Base-by-base conservation (phyloP, 2,329 filamentous ascomycete species). In the Epichloe typhina region DNA sequence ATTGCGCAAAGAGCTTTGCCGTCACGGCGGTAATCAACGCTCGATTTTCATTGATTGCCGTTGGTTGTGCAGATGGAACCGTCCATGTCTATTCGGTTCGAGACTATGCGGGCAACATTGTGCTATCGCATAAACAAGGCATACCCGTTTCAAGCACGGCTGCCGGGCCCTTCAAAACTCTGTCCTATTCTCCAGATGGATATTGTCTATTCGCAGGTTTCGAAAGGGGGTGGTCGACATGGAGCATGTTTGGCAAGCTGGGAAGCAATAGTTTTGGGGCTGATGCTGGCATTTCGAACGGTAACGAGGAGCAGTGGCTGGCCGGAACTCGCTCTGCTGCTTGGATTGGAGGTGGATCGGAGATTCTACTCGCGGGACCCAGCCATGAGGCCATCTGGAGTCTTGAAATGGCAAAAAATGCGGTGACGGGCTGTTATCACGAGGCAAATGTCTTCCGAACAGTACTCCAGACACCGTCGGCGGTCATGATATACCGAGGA, bases 151-250 rank as follows among this genome's bases (percentile, higher is more conserved):
- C 89, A 1, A 67, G 73, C 4, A 69, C 75, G 17, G 76, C 79
- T 15, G 83, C 88, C 1, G 93, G 93, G 0, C 66, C 69, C 12
- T 70, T 96, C 48, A 88, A 80, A 2, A 85, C 82, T 33, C 68
- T 98, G 56, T 81, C 71, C 53, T 98, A 95, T 70, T 96, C 93
- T 1, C 89, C 91, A 0, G 93, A 98, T 65, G 93, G 93, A 17
- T 96, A 97, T 65, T 95, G 90, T 64, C 76, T 98, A 8, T 96
- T 98, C 66, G 89, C 86, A 42, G 93, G 91, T 1, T 97, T 91
- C 62, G 84, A 93, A 60, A 82, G 84, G 52, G 94, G 93, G 0
- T 98, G 93, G 93, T 85, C 87, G 4, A 91, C 83, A 45, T 98
- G 91, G 91, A 97, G 91, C 64, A 93, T 97, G 38, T 98, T 95